Conservation (phyloP, 2,329 filamentous ascomycete species). For the Aspergillus versicolor region DNA sequence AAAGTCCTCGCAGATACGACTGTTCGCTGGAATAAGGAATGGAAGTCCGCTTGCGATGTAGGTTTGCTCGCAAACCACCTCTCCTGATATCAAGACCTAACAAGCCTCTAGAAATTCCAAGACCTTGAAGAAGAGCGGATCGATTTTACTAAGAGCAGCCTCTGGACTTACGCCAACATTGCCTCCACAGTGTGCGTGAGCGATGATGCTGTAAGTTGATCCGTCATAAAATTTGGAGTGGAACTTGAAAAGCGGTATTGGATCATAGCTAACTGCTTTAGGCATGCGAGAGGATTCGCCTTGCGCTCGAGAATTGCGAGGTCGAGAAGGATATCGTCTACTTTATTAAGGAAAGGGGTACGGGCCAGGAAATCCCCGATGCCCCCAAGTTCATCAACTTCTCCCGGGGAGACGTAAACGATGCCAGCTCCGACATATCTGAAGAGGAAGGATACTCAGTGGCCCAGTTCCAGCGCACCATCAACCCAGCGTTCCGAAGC, state of each 20-base stretch:
- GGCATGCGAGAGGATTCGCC: constrained; percentile 91
- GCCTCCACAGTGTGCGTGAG: constrained; percentile 96
- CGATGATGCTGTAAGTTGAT: constrained; percentile 68
- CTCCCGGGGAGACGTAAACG: constrained; percentile 74
- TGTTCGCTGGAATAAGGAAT: constrained; percentile 92
- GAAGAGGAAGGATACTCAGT: constrained; percentile 97
- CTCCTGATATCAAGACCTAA: constrained; percentile 20
- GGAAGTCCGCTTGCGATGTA: constrained; percentile 88
- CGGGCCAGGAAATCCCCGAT: constrained; percentile 95
- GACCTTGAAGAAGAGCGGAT: constrained; percentile 95
- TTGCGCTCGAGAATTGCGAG: constrained; percentile 92
- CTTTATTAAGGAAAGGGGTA: constrained; percentile 88
- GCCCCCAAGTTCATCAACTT: constrained; percentile 99
- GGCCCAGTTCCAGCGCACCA: constrained; percentile 90
- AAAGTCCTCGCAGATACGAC: constrained; percentile 95
- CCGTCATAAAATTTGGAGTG: neutral
- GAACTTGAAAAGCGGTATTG: neutral
- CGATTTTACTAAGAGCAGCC: constrained; percentile 94
- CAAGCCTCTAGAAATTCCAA: constrained; percentile 75
- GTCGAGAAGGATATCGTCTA: constrained; percentile 89
- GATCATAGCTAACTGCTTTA: constrained; percentile 27
- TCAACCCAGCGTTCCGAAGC: constrained; percentile 93
- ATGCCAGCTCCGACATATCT: constrained; percentile 76
- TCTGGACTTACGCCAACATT: constrained; percentile 98
- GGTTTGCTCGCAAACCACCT: constrained; percentile 20